Base-by-base conservation (phyloP, 257 asterid species). In the Marsdenia floribunda region DNA sequence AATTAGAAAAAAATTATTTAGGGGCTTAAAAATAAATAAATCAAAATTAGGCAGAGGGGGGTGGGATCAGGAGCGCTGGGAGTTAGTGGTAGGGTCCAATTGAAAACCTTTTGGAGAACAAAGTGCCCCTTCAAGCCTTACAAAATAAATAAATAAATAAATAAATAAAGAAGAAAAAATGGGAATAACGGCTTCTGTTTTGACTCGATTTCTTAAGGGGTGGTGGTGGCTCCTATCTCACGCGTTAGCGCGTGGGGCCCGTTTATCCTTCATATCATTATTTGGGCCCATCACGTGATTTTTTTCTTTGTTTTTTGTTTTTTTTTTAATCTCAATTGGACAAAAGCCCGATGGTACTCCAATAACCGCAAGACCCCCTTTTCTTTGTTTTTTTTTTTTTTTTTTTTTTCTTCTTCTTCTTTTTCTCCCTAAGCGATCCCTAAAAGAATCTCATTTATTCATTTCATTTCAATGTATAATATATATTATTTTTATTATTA, bases 221-320 rank as follows among this genome's bases (percentile, higher is more conserved):
- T 10, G 49, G 49, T 0, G 33, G 47, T 19, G 24, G 29, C 18
- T 72, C 40, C 21, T 61, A 11, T 11, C 66, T 66, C 80, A 80
- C 83, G 83, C 83, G 83, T 80, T 80, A 21, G 44, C 78, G 75
- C 50, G 83, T 80, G 80, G 83, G 83, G 4, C 83, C 78, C 1
- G n/a, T 50, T 21, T 7, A 42, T 10, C 75, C 65, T 4, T 37
- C 35, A 66, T 67, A 73, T 79, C 67, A 49, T 21, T 13, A 21
- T 18, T 40, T 55, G 79, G 19, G 73, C 81, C 81, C 82, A 35
- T 24, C 68, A 57, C 64, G 24, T 26, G 47, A 64, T 71, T 77
- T 33, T 22, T 2, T 22, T 50, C 5, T 26, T 21, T 21, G 10
- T 4, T 44, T 44, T 44, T 42, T 1, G 1, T 38, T 38, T 38